phyloP scores from a whole-genome alignment of 2,329 filamentous ascomycete species.

The Beauveria asiatica region DNA sequence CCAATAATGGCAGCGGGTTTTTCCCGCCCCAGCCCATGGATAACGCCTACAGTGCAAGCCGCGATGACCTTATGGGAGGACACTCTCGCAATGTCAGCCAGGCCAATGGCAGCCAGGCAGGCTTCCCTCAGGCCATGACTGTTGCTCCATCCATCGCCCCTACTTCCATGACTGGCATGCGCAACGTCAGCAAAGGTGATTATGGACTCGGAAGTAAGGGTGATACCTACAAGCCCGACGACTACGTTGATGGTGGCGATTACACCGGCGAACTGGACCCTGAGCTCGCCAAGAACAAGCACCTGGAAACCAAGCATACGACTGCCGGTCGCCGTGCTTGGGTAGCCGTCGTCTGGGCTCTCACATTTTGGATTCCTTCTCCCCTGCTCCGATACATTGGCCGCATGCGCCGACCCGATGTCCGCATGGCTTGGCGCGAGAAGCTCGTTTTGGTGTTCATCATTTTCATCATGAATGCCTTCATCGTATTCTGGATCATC shows the following conservation, averaged over 20 bases:
- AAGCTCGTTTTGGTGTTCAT: constrained; percentile 77
- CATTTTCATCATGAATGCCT: constrained; percentile 72
- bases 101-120: constrained; percentile 48
- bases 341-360: constrained; percentile 72
- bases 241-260: constrained; percentile 63
- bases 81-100: constrained; percentile 49
- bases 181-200: constrained; percentile 59
- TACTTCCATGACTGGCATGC: constrained; percentile 44
- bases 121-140: constrained; percentile 25
- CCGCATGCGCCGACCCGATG: constrained; percentile 94
- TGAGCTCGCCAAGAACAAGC: constrained; percentile 68
- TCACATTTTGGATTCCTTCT: constrained; percentile 94
- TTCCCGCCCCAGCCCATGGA: constrained; percentile 57
- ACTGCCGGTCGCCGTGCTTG: constrained; percentile 61
- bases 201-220: constrained; percentile 86
- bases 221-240: constrained; percentile 66
- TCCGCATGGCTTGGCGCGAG: constrained; percentile 95
- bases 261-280: constrained; percentile 64
- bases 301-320: constrained; percentile 62
- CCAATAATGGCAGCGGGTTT: constrained; percentile 58
- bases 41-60: constrained; percentile 56
- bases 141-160: constrained; percentile 52
- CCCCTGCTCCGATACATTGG: constrained; percentile 71
- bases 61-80: constrained; percentile 56
- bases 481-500: constrained; percentile 88